Evolutionary conservation across 208 protist genomes (phyloP).

Genomic region (Acanthamoeba royreba): DNA sequence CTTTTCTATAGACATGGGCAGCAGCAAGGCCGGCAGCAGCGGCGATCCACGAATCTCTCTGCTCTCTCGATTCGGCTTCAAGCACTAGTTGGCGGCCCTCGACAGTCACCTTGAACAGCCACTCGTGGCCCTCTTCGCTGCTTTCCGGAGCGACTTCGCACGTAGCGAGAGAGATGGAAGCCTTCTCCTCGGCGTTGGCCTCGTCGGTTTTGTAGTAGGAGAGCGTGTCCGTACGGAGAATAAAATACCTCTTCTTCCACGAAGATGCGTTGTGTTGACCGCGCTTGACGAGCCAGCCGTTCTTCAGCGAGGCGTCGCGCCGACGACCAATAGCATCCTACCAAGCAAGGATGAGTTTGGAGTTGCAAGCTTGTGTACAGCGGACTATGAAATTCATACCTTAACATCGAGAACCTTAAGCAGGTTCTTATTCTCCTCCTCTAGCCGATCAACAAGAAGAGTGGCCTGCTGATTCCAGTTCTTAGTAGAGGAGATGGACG

Average conservation of each 20-base stretch:
- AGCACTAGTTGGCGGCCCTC: not conserved
- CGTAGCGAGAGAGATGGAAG: not conserved
- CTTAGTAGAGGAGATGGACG: not conserved
- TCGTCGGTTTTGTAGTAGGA: slow-evolving; percentile 19
- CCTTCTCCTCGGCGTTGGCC: not conserved
- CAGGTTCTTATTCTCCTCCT: not conserved
- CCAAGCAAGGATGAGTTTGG: not conserved
- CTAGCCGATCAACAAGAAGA: not conserved
- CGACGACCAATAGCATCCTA: not conserved
- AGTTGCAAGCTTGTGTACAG: not conserved
- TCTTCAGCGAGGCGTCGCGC: not conserved
- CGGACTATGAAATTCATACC: not conserved
- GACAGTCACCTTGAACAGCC: not conserved
- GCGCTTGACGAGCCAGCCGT: not conserved
- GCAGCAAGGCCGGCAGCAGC: not conserved
- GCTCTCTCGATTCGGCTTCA: not conserved
- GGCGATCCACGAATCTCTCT: not conserved
- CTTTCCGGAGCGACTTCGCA: not conserved
- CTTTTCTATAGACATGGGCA: not conserved
- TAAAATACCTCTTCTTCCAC: not conserved
- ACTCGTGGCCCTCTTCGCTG: not conserved
- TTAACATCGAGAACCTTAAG: not conserved
- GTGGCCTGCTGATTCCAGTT: not conserved
- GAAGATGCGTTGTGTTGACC: not conserved
- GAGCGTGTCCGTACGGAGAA: not conserved